Percentiles rank a stretch among this genome's conserved stretches.
Conservation (phyloP, 2,329 filamentous ascomycete species). For the Curvularia lunata region DNA sequence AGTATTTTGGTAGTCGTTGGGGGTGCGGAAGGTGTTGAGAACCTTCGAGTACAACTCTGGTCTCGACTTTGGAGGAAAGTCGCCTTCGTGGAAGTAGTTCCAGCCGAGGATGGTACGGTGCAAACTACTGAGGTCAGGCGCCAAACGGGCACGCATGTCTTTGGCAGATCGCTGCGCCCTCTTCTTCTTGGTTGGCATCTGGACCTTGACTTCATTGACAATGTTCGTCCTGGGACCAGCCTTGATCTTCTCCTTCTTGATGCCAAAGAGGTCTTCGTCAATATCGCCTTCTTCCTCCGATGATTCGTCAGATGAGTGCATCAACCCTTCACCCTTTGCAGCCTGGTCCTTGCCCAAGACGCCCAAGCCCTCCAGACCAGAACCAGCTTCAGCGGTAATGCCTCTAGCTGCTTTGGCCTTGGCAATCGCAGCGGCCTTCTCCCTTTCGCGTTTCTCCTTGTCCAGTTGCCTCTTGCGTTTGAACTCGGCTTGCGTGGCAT, state of each 20-base stretch:
- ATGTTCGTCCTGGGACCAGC: constrained; percentile 50
- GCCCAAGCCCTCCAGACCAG: constrained; percentile 74
- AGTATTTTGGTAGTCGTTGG: constrained; percentile 80
- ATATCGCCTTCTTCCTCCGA: constrained; percentile 66
- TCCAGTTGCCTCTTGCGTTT: constrained; percentile 76
- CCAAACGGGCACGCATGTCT: constrained; percentile 91
- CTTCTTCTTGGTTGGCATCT: constrained; percentile 82
- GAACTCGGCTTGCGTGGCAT: constrained; percentile 58
- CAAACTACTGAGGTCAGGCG: constrained; percentile 83
- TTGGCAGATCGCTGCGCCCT: constrained; percentile 82
- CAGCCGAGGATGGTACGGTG: constrained; percentile 88
- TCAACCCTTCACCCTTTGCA: constrained; percentile 79
- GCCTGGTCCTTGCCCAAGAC: constrained; percentile 80
- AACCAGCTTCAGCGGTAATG: constrained; percentile 75
- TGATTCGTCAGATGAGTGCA: constrained; percentile 77
- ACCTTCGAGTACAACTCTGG: constrained; percentile 77
- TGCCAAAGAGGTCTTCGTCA: constrained; percentile 71
- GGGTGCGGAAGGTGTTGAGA: constrained; percentile 76
- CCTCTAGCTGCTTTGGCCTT: constrained; percentile 65
- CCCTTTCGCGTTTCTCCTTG: constrained; percentile 73
- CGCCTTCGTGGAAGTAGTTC: constrained; percentile 91
- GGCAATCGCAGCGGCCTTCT: constrained; percentile 75
- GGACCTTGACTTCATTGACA: constrained; percentile 44
- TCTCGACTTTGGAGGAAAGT: constrained; percentile 77
- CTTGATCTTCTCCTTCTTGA: constrained; percentile 55